These are phyloP conservation scores for Mortierella antarctica DNA, from an alignment of 192 early-diverging fungal species.

Conservation along the genomic window DNA sequence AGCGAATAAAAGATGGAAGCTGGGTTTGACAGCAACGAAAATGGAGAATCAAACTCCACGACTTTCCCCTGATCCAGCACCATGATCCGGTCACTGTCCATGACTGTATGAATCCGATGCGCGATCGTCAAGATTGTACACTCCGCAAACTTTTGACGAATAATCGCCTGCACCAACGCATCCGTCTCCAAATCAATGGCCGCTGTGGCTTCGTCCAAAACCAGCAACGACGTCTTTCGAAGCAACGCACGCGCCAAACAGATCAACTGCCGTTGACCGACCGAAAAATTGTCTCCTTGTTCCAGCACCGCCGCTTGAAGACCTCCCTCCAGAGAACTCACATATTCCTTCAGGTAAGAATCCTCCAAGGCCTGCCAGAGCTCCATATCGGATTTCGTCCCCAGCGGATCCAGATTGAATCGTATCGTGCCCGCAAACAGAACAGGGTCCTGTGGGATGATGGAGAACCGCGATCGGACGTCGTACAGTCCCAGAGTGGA, in stretches of 20 bases:
- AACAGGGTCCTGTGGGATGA: slow-evolving; percentile 81
- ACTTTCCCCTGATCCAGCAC: slow-evolving; percentile 78
- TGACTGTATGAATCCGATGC: slow-evolving; percentile 62
- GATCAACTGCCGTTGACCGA: slow-evolving; percentile 80
- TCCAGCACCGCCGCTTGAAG: slow-evolving; percentile 80
- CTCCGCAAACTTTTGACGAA: slow-evolving; percentile 50
- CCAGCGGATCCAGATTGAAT: slow-evolving; percentile 70
- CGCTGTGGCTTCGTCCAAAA: slow-evolving; percentile 72
- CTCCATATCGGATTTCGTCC: slow-evolving; percentile 56
- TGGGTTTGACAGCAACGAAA: slow-evolving; percentile 24
- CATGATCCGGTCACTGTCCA: slow-evolving; percentile 76
- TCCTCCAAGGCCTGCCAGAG: slow-evolving; percentile 77
- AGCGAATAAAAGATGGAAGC: slow-evolving; percentile 58
- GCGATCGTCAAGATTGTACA: slow-evolving; percentile 70
- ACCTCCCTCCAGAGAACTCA: slow-evolving; percentile 69
- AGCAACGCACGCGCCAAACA: slow-evolving; percentile 78
- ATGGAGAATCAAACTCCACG: slow-evolving; percentile 48
- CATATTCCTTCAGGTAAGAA: slow-evolving; percentile 72
- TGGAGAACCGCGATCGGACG: slow-evolving; percentile 67
- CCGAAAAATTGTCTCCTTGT: slow-evolving; percentile 85
- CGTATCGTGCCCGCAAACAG: slow-evolving; percentile 67
- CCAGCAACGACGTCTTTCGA: slow-evolving; percentile 55
- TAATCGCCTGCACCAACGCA: slow-evolving; percentile 53
- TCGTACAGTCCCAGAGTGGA: slow-evolving; percentile 51
- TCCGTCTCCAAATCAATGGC: slow-evolving; percentile 57